Evolutionary conservation across 441 rosid genomes (phyloP).

Genomic region (Mallotus repandus): DNA sequence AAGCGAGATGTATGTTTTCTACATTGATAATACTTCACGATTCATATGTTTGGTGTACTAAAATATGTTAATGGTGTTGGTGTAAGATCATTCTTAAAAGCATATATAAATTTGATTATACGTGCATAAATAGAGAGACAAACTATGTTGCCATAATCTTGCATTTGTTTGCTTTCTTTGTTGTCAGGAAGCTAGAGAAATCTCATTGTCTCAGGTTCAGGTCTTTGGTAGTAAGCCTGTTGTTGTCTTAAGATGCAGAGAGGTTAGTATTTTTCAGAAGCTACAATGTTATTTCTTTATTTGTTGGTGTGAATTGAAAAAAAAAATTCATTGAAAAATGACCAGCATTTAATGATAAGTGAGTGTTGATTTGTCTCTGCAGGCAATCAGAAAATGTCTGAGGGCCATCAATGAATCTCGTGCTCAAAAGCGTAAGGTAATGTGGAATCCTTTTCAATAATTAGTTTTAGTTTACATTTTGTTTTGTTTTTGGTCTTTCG

Average conservation of each 20-base stretch:
- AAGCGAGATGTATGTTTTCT: background rate
- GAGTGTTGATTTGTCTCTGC: constrained; percentile 27
- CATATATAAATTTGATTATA: background rate
- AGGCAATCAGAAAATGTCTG: constrained; percentile 82
- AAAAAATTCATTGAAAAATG: background rate
- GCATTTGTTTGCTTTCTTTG: constrained; percentile 28
- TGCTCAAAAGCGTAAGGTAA: constrained; percentile 96
- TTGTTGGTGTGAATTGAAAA: background rate
- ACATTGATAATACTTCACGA: too few species aligned
- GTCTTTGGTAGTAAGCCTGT: constrained; percentile 58
- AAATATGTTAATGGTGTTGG: background rate
- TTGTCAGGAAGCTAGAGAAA: constrained; percentile 81
- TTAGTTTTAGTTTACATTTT: background rate
- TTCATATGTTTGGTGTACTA: background rate
- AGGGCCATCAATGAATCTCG: constrained; percentile 98
- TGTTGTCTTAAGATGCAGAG: constrained; percentile 75
- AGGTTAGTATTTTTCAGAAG: constrained; percentile 51
- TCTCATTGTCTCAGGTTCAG: constrained; percentile 59
- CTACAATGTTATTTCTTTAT: constrained; percentile 5
- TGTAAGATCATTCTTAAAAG: background rate
- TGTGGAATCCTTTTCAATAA: background rate
- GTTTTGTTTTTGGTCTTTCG: background rate
- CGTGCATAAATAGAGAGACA: background rate
- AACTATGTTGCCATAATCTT: constrained; percentile 11
- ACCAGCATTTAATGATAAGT: constrained; percentile 1